Conservation (phyloP, 306 rosid genomes). For the Castanea sativa region DNA sequence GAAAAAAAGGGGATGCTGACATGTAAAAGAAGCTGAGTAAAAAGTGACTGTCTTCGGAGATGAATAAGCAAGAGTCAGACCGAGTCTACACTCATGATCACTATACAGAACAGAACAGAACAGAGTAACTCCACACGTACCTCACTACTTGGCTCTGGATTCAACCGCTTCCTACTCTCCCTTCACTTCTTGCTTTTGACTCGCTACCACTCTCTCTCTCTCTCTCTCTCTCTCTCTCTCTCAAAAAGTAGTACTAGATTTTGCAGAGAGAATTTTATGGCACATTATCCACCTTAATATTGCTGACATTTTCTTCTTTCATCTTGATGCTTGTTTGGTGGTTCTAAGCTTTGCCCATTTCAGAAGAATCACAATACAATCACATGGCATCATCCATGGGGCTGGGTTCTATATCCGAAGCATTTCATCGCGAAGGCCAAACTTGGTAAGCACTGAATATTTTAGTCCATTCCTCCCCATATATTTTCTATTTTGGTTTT, state of each 20-base stretch:
- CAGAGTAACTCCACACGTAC: constrained; percentile 15
- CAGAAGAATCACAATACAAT: constrained; percentile 2
- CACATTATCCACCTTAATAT: constrained; percentile 4
- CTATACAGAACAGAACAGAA: no score
- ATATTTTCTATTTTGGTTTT: neutral
- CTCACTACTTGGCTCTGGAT: constrained; percentile 1
- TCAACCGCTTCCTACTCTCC: constrained; percentile 32
- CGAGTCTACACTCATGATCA: neutral
- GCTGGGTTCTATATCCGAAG: constrained; percentile 74
- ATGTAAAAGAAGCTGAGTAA: neutral
- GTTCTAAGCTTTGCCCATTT: constrained; percentile 8
- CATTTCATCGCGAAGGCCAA: constrained; percentile 67
- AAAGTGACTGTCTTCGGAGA: neutral
- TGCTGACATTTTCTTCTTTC: constrained; percentile 4
- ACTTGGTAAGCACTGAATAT: constrained; percentile 39
- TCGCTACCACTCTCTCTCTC: constrained; percentile 38
- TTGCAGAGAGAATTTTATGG: constrained; percentile 20
- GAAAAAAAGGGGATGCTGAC: neutral
- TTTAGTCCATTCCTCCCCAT: no score
- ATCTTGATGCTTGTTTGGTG: neutral
- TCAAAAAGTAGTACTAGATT: neutral
- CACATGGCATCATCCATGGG: constrained; percentile 59
- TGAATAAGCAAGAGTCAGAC: neutral
- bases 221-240: neutral
- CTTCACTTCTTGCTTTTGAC: constrained; percentile 53